Evolutionary conservation across 164 flowering plant genomes (phyloP), one percentile per base, ranked within the genome.

Genomic region (Malania oleifera): DNA sequence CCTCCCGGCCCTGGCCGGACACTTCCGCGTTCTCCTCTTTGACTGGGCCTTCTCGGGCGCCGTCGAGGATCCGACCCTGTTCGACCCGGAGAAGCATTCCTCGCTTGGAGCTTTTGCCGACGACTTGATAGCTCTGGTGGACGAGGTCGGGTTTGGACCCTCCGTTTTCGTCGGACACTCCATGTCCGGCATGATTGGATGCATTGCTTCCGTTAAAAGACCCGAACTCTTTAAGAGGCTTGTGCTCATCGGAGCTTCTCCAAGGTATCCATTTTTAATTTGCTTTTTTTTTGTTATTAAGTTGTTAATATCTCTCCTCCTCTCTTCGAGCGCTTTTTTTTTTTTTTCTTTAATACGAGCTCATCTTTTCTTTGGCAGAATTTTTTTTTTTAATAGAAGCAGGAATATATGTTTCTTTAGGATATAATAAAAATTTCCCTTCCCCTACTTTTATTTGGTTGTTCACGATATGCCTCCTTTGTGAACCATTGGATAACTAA

Each of bases 161-260:
- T 48, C 70, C 0, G 73, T 80, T 4, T 81, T 83, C 67, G 68
- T 90, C 9, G 98, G 97, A 0, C 97, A 93, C 68, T 93, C 97
- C 74, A 80, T 93, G 89, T 78, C 97, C 7, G 91, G 81, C 43
- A 87, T 90, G 86, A 71, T 90, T 34, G 97, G 97, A 4, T 93
- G 98, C 75, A 72, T 86, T 46, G 97, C 98, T 58, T 87, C 97
- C 23, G 49, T 79, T 46, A 82, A 81, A 67, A 78, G 89, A 64
- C 89, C 95, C 24, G 77, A 83, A 2, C 85, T 93, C 31, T 93
- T 93, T 26, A 69, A 75, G 63, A 69, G 57, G 47, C 90, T 92
- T 52, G 51, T 92, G 2, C 91, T 92, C 22, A 23, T 92, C 61
- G 82, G 78, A 44, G 77, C 87, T 71, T 92, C 98, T 69, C 98